Evolutionary conservation across 306 rosid species (phyloP).

Genomic region (Acmispon strigosus): DNA sequence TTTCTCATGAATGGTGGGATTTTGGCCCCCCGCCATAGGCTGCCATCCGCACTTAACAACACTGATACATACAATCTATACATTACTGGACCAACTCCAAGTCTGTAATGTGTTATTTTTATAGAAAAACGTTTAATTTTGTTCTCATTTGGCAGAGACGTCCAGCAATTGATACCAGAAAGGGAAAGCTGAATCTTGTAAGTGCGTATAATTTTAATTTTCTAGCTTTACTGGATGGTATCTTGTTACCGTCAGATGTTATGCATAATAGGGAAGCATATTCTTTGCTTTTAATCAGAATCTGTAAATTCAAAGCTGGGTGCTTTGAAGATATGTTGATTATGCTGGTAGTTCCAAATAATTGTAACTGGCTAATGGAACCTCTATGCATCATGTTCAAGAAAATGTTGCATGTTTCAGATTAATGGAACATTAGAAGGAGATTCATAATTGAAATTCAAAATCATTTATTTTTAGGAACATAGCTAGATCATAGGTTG

Average conservation of each 20-base stretch:
- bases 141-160: slow-evolving; percentile 78
- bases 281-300: neutral
- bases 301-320: neutral
- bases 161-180: slow-evolving; percentile 69
- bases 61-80: neutral
- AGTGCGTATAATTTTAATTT: slow-evolving; percentile 29
- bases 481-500: no score
- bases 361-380: slow-evolving; percentile 1
- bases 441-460: neutral
- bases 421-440: neutral
- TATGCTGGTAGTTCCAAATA: neutral
- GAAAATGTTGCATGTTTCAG: neutral
- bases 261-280: neutral
- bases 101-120: slow-evolving; percentile 9
- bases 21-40: no score
- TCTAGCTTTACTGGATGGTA: neutral
- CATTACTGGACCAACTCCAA: neutral
- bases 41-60: no score
- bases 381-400: neutral
- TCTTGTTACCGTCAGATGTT: neutral
- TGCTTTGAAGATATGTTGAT: neutral
- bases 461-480: neutral
- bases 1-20: no score
- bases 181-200: slow-evolving; percentile 82
- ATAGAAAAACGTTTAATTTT: slow-evolving; percentile 7